phyloP scores from a whole-genome alignment of 1,139 yeast genomes.

The Blastobotrys elegans region DNA sequence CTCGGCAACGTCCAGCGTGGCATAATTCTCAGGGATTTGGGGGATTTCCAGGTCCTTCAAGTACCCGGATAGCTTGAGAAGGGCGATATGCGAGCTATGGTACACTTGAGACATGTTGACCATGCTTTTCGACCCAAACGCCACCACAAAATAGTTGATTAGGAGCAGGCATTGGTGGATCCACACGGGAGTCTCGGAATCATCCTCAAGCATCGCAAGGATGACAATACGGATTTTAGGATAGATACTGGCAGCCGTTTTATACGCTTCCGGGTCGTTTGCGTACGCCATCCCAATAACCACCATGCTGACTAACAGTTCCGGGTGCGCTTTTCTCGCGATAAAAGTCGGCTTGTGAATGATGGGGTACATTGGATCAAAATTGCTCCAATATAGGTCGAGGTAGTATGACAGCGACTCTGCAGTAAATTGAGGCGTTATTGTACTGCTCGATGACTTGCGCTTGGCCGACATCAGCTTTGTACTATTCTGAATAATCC shows the following conservation, averaged over 20 bases:
- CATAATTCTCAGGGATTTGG: constrained; percentile 15
- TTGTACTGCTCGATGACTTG: constrained; percentile 7
- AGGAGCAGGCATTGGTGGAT: constrained; percentile 28
- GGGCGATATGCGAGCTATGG: constrained; percentile 33
- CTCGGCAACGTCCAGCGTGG: constrained; percentile 17
- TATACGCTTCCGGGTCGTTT: constrained; percentile 24
- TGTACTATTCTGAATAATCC: constrained; percentile 15
- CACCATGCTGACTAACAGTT: constrained; percentile 32
- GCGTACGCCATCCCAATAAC: constrained; percentile 36
- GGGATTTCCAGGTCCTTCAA: constrained; percentile 26
- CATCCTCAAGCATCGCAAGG: constrained; percentile 24
- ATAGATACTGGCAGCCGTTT: constrained; percentile 26
- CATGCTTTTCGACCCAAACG: constrained; percentile 30
- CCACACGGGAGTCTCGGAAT: constrained; percentile 26
- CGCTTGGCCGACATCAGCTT: constrained; percentile 16
- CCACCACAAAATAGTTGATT: constrained; percentile 27
- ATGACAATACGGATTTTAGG: constrained; percentile 25
- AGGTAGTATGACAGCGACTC: constrained; percentile 23
- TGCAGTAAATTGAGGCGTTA: constrained; percentile 14
- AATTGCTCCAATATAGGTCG: constrained; percentile 33
- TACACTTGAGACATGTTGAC: constrained; percentile 32
- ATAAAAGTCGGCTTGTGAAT: constrained; percentile 35
- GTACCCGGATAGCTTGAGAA: constrained; percentile 32
- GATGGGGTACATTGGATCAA: constrained; percentile 35
- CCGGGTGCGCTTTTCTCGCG: constrained; percentile 28